Percentiles rank a stretch among this genome's conserved stretches.
These are phyloP conservation scores for Pterocarpus macrocarpus DNA, from an alignment of 306 rosid genomes.

Conservation along the genomic window DNA sequence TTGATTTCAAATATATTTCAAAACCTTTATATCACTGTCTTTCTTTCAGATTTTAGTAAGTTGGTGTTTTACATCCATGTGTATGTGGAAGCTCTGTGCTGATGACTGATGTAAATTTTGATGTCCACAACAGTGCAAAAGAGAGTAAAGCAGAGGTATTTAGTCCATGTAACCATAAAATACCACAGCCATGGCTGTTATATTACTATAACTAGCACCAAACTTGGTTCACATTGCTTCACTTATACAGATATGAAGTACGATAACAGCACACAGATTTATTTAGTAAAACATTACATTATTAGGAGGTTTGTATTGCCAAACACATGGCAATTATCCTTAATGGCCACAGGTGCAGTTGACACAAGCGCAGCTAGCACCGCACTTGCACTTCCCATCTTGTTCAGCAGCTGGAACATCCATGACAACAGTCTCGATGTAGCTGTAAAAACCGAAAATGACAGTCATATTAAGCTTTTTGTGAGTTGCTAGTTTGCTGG, in stretches of 20 bases:
- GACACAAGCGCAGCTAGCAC: conserved; percentile 69
- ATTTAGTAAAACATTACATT: conserved; percentile 52
- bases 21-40: neutral
- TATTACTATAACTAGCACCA: conserved; percentile 27
- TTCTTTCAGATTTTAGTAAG: neutral
- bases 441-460: conserved; percentile 56
- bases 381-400: conserved; percentile 82
- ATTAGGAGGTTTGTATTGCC: conserved; percentile 33
- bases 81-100: neutral
- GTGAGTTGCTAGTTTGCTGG: neutral
- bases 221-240: conserved; percentile 30
- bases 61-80: neutral
- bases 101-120: neutral
- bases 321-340: conserved; percentile 41
- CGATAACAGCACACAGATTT: conserved; percentile 37
- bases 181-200: conserved; percentile 42
- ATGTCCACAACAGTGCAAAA: neutral
- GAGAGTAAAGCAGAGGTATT: neutral
- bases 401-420: conserved; percentile 71
- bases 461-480: neutral
- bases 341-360: conserved; percentile 72
- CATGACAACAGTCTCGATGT: conserved; percentile 54
- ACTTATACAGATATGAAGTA: conserved; percentile 33
- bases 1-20: conserved; percentile 22
- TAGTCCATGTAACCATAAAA: conserved; percentile 38